Evolutionary conservation across 1,284 basidiomycete genomes (phyloP).

Genomic region (Naganishia cerealis): DNA sequence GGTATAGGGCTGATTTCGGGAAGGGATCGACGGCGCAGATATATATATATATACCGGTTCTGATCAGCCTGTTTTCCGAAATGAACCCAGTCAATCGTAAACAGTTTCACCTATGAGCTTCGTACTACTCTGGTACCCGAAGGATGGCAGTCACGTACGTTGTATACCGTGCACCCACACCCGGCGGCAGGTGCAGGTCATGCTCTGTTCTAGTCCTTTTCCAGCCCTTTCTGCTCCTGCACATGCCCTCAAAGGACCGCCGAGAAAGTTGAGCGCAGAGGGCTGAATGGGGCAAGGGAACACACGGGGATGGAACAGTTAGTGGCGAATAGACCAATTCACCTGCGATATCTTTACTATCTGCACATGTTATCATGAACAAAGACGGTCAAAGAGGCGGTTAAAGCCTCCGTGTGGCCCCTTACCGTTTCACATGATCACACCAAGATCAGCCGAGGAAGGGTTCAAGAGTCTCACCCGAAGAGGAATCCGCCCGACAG

Average conservation of each 20-base stretch:
- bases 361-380: no score
- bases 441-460: not conserved
- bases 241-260: not conserved
- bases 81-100: not conserved
- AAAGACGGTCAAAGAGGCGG: not conserved
- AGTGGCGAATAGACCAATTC: no score
- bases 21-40: slow-evolving; percentile 2
- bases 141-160: slow-evolving; percentile 1
- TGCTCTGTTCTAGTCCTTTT: not conserved
- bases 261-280: not conserved
- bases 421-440: not conserved
- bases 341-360: no score
- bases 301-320: not conserved
- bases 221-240: slow-evolving; percentile 2
- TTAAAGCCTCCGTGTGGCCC: not conserved
- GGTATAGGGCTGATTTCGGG: not conserved
- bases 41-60: slow-evolving; percentile 1
- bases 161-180: slow-evolving; percentile 1
- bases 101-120: slow-evolving; percentile 1
- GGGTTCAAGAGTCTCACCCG: not conserved
- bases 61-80: not conserved
- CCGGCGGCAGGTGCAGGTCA: not conserved
- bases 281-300: not conserved
- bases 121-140: not conserved
- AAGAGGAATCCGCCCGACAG: not conserved